phyloP scores from a whole-genome alignment of 768 basidiomycete species.

The Amanita rubescens region DNA sequence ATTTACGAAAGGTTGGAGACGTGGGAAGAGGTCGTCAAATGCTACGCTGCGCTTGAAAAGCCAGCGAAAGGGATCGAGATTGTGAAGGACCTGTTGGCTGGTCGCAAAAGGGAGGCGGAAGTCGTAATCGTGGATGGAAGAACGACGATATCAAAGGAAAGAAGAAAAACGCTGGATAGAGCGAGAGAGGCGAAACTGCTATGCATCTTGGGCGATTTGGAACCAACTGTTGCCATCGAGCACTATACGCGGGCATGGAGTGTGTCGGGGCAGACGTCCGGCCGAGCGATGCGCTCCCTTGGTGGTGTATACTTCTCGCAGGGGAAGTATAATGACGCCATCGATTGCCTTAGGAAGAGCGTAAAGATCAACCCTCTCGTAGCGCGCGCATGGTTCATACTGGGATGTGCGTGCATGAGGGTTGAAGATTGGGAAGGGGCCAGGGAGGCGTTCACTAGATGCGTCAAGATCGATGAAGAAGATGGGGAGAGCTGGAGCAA shows the following conservation, averaged over 20 bases:
- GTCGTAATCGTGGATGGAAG: conserved; percentile 57
- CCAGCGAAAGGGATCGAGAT: conserved; percentile 72
- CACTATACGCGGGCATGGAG: conserved; percentile 85
- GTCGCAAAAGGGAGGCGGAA: conserved; percentile 78
- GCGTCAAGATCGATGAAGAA: conserved; percentile 89
- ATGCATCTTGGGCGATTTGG: conserved; percentile 93
- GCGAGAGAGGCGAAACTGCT: conserved; percentile 85
- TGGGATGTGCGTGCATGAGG: conserved; percentile 89
- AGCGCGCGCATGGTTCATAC: conserved; percentile 88
- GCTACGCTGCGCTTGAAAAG: conserved; percentile 76
- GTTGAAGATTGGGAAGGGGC: conserved; percentile 80
- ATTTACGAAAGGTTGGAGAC: conserved; percentile 94
- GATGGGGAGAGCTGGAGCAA: conserved; percentile 99
- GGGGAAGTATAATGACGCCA: conserved; percentile 54
- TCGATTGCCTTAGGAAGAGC: conserved; percentile 61
- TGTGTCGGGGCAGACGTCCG: conserved; percentile 72
- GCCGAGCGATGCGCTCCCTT: conserved; percentile 85
- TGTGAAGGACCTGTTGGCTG: conserved; percentile 81
- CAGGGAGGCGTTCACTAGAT: conserved; percentile 74
- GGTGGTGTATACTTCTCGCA: conserved; percentile 77
- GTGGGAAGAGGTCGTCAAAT: conserved; percentile 96
- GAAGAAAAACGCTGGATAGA: conserved; percentile 42
- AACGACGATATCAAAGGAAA: conserved; percentile 14
- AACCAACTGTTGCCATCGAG: conserved; percentile 56
- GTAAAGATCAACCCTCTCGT: conserved; percentile 85